These are phyloP conservation scores for Centrapalus pauciflorus DNA, from an alignment of 129 eudicot genomes.

Conservation along the genomic window DNA sequence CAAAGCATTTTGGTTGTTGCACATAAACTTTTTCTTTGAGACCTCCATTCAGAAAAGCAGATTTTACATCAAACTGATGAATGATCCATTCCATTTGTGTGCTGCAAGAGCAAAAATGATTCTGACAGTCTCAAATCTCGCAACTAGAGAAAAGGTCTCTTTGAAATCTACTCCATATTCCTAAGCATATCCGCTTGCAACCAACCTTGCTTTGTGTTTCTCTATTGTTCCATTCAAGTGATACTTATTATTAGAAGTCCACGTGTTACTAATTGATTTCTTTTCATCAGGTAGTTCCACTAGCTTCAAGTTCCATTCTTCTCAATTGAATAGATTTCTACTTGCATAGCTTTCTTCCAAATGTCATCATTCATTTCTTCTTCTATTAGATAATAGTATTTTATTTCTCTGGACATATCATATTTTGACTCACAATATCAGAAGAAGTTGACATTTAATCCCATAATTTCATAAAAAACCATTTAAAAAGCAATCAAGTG, in stretches of 20 bases:
- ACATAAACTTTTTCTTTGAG: background rate
- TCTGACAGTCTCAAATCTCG: constrained; percentile 48
- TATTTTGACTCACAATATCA: background rate
- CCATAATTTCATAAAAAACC: background rate
- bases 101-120: background rate
- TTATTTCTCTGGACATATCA: background rate
- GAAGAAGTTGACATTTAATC: background rate
- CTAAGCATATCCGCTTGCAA: background rate
- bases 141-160: constrained; percentile 59
- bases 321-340: too few relatives aligned
- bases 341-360: too few relatives aligned
- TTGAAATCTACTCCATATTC: constrained; percentile 56
- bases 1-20: background rate
- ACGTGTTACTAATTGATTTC: too few relatives aligned
- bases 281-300: too few relatives aligned
- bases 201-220: background rate
- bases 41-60: background rate
- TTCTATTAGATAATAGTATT: background rate
- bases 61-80: background rate
- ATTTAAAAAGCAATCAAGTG: background rate
- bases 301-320: too few relatives aligned
- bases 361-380: too few relatives aligned
- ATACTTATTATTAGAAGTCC: too few relatives aligned
- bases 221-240: background rate
- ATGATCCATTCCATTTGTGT: background rate